Conservation (phyloP, 805 yeast species). For the Nakazawaea molendinolei region DNA sequence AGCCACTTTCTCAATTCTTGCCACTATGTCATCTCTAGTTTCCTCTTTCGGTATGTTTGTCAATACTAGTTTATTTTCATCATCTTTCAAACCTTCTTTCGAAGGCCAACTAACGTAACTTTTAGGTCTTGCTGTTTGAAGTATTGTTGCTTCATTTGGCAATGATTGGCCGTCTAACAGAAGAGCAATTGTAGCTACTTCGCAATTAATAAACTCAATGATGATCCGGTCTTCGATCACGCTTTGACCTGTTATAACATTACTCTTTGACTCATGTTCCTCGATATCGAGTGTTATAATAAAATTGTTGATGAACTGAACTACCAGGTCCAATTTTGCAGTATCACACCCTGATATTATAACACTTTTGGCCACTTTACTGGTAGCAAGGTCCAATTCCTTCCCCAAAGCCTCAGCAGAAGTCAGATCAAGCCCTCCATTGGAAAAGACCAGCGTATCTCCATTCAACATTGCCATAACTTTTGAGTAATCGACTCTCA, state of each 20-base stretch:
- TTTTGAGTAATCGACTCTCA: slow-evolving; percentile 32
- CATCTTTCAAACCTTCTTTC: slow-evolving; percentile 27
- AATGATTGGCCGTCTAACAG: slow-evolving; percentile 32
- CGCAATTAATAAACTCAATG: slow-evolving; percentile 43
- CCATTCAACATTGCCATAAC: slow-evolving; percentile 16
- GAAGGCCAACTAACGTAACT: slow-evolving; percentile 25
- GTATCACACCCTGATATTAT: neutral
- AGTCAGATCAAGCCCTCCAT: no score
- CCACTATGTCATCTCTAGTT: slow-evolving; percentile 36
- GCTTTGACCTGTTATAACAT: slow-evolving; percentile 26
- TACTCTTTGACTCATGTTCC: slow-evolving; percentile 27
- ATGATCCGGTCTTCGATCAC: slow-evolving; percentile 29
- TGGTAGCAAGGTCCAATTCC: no score
- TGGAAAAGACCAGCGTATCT: slow-evolving; percentile 21
- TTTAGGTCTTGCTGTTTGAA: slow-evolving; percentile 36
- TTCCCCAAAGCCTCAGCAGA: no score
- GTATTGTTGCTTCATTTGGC: slow-evolving; percentile 22
- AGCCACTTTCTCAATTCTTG: slow-evolving; percentile 32
- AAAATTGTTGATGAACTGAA: slow-evolving; percentile 38
- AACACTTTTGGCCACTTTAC: no score
- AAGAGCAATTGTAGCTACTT: slow-evolving; percentile 48
- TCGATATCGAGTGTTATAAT: slow-evolving; percentile 37
- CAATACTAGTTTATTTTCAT: slow-evolving; percentile 39
- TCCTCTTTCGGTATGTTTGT: slow-evolving; percentile 36
- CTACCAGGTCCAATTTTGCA: slow-evolving; percentile 21